Evolutionary conservation across 495 filamentous ascomycete species (phyloP).

Genomic region (Jackrogersella minutella): DNA sequence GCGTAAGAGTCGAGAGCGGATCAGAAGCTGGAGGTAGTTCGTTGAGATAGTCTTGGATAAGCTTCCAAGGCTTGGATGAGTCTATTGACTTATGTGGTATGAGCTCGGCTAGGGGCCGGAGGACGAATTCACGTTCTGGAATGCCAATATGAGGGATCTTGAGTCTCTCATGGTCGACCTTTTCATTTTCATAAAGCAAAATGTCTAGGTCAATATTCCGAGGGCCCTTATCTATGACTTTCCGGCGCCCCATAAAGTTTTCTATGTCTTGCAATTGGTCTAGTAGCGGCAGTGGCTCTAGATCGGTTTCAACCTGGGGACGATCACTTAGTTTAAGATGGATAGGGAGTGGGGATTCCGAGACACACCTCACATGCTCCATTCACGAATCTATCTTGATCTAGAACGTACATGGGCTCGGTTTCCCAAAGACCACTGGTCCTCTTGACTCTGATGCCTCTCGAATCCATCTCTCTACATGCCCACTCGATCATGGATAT

Average conservation of each 20-base stretch:
- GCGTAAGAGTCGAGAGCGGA: constrained; percentile 73
- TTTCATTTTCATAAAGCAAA: constrained; percentile 79
- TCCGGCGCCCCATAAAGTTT: constrained; percentile 75
- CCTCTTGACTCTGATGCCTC: constrained; percentile 74
- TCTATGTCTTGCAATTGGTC: constrained; percentile 86
- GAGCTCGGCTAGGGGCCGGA: constrained; percentile 87
- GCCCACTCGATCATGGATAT: constrained; percentile 83
- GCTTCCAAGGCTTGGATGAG: constrained; percentile 57
- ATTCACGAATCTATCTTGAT: constrained; percentile 90
- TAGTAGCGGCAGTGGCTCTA: constrained; percentile 77
- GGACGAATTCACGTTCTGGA: constrained; percentile 90
- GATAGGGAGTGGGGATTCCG: constrained; percentile 10
- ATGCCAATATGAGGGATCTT: constrained; percentile 87
- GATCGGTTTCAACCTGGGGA: constrained; percentile 77
- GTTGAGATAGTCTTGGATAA: constrained; percentile 67
- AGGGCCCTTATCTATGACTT: constrained; percentile 91
- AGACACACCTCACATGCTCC: constrained; percentile 86
- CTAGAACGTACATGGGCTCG: constrained; percentile 91
- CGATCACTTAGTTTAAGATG: constrained; percentile 13
- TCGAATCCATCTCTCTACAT: constrained; percentile 74
- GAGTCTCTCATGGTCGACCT: constrained; percentile 71
- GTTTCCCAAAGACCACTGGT: constrained; percentile 95
- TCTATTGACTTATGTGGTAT: constrained; percentile 66
- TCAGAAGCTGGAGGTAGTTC: constrained; percentile 61
- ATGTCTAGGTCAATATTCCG: constrained; percentile 95